Evolutionary conservation across 495 filamentous ascomycete genomes (phyloP).

Genomic region (Pyrenula massariospora): DNA sequence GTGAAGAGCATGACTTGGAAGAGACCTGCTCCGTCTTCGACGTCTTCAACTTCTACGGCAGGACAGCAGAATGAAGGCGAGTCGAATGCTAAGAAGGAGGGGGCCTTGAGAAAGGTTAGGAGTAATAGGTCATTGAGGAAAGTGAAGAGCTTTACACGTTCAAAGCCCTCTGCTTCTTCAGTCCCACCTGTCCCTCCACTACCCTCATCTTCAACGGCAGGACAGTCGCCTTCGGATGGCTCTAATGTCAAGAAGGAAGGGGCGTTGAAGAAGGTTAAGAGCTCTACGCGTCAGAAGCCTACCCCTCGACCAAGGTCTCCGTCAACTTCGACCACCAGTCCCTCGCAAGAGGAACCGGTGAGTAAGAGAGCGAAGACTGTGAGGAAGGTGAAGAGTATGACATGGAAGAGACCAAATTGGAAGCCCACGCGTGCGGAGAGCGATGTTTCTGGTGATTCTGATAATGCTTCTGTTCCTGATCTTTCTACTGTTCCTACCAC

Average conservation of each 20-base stretch:
- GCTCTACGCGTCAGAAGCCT: neutral
- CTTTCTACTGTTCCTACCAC: neutral
- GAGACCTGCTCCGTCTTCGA: neutral
- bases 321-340: neutral
- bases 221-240: neutral
- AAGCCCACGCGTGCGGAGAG: neutral
- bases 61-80: neutral
- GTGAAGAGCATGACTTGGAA: neutral
- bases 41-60: neutral
- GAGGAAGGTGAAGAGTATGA: neutral
- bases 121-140: neutral
- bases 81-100: neutral
- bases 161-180: neutral
- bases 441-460: neutral
- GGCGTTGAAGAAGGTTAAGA: neutral
- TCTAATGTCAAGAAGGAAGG: neutral
- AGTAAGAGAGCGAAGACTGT: neutral
- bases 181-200: neutral
- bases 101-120: neutral
- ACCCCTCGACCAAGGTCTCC: neutral
- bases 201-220: neutral
- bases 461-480: neutral
- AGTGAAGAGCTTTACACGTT: neutral
- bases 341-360: neutral
- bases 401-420: neutral